phyloP scores from a whole-genome alignment of 2,329 filamentous ascomycete species.

The Paracoccidioides brasiliensis region DNA sequence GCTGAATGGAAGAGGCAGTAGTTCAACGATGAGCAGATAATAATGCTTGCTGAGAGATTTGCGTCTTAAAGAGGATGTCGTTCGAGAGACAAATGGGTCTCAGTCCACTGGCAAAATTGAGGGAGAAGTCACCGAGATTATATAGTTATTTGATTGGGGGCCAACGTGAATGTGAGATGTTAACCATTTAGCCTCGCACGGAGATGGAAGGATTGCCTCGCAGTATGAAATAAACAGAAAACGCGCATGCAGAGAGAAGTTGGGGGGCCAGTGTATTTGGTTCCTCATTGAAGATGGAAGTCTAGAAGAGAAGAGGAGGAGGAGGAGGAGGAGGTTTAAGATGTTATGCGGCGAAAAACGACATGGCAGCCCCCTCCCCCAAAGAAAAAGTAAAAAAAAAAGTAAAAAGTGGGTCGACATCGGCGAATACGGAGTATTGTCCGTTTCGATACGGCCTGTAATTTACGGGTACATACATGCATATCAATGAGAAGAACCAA shows the following conservation, averaged over 20 bases:
- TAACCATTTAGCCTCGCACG: background rate
- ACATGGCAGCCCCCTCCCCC: too few relatives aligned
- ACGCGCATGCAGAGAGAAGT: background rate
- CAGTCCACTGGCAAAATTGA: too few relatives aligned
- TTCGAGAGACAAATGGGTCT: too few relatives aligned
- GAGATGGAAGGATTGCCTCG: background rate
- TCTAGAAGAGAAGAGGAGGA: background rate
- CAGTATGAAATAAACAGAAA: background rate
- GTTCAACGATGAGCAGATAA: background rate
- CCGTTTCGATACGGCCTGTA: background rate
- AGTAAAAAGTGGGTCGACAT: slow-evolving; percentile 3
- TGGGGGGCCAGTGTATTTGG: too few relatives aligned
- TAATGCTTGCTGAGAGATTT: background rate
- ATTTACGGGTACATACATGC: background rate
- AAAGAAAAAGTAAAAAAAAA: background rate
- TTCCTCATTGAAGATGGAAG: too few relatives aligned
- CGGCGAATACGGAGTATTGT: background rate
- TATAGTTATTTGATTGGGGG: too few relatives aligned
- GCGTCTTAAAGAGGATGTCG: background rate
- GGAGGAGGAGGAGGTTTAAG: background rate
- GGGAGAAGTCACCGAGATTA: too few relatives aligned
- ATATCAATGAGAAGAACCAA: too few relatives aligned
- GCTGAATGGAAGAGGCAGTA: background rate
- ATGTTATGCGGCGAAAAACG: background rate
- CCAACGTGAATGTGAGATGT: too few relatives aligned